These are phyloP conservation scores for Didymella exigua DNA, from an alignment of 2,329 filamentous ascomycete genomes.

Conservation along the genomic window DNA sequence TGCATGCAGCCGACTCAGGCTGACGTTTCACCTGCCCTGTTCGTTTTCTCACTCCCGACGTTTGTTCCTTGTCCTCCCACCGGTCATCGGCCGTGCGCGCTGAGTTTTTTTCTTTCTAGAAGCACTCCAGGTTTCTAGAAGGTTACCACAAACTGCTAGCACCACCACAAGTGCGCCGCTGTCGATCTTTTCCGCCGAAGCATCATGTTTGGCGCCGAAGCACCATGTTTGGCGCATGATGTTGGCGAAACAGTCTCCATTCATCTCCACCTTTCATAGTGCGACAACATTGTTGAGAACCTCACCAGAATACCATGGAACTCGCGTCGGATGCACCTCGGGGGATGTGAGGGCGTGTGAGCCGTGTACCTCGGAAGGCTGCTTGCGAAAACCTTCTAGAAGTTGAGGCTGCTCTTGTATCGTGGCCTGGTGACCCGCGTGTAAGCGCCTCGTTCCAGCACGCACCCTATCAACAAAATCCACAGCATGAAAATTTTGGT, in stretches of 20 bases:
- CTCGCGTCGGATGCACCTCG: conserved; percentile 2
- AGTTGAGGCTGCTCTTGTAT: conserved; percentile 5
- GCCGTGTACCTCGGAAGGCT: conserved; percentile 21
- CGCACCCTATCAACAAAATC: conserved; percentile 27
- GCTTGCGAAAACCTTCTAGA: conserved; percentile 28
- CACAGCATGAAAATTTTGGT: conserved; percentile 25
- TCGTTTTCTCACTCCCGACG: background rate
- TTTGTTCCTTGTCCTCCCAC: conserved; percentile 21
- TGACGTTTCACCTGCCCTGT: conserved; percentile 30
- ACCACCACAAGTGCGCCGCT: conserved; percentile 25
- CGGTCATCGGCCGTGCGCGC: conserved; percentile 25
- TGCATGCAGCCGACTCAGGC: conserved; percentile 11
- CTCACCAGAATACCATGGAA: conserved; percentile 14
- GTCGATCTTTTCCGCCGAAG: conserved; percentile 31
- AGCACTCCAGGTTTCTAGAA: conserved; percentile 41
- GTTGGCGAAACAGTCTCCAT: conserved; percentile 23
- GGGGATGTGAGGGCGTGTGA: background rate
- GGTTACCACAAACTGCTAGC: conserved; percentile 33
- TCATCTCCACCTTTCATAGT: conserved; percentile 17
- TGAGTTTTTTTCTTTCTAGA: conserved; percentile 29
- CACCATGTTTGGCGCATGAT: conserved; percentile 29
- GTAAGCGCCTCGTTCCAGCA: conserved; percentile 36
- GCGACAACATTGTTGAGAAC: conserved; percentile 26
- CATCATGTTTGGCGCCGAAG: conserved; percentile 25
- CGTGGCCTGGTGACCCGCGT: conserved; percentile 21